phyloP scores from a whole-genome alignment of 257 asterid genomes.

The Echites panduratus region DNA sequence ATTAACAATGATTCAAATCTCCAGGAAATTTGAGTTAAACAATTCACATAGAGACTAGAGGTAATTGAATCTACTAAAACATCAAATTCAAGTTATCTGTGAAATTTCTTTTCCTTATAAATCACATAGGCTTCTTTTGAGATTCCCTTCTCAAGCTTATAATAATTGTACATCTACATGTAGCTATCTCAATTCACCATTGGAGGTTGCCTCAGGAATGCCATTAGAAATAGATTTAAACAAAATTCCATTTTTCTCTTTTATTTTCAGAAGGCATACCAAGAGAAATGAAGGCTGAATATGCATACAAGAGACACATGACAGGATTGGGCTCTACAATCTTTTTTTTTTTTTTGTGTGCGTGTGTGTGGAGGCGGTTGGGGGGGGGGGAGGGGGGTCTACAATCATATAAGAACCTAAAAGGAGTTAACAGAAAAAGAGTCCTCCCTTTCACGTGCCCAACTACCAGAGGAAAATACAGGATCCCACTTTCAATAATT shows the following conservation, averaged over 20 bases:
- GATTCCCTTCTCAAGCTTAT: background rate
- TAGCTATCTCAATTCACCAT: background rate
- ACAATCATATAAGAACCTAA: background rate
- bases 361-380: too few relatives aligned
- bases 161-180: background rate
- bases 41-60: background rate
- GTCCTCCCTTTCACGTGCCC: background rate
- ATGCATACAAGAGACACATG: background rate
- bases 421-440: background rate
- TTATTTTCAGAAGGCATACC: background rate
- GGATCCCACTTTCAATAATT: background rate
- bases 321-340: too few relatives aligned
- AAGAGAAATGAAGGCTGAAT: background rate
- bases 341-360: too few relatives aligned
- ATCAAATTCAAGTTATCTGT: background rate
- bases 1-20: background rate
- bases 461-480: background rate
- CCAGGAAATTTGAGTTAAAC: background rate
- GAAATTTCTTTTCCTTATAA: background rate
- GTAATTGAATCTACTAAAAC: too few relatives aligned
- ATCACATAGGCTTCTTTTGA: background rate
- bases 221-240: background rate
- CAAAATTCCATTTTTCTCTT: background rate
- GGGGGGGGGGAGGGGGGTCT: too few relatives aligned
- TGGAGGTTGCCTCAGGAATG: background rate